Percentiles rank a stretch among this genome's conserved stretches.
These are phyloP conservation scores for Eucalyptus sp. DNA, from an alignment of 345 rosid species.

Conservation along the genomic window DNA sequence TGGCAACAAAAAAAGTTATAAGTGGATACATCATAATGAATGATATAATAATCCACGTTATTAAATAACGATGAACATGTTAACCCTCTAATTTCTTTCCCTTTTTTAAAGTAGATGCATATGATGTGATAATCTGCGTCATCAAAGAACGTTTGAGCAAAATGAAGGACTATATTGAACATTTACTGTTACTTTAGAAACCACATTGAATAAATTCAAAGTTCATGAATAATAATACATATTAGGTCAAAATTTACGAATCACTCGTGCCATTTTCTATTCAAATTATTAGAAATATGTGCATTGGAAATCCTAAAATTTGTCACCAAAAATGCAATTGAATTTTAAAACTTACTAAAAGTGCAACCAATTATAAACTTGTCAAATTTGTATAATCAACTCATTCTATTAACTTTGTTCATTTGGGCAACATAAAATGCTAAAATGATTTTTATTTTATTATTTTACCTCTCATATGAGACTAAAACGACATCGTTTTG, in stretches of 20 bases:
- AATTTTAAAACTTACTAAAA: too few species aligned
- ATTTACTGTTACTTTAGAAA: neutral
- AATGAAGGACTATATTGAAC: neutral
- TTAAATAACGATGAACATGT: neutral
- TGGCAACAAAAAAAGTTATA: neutral
- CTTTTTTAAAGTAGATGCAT: neutral
- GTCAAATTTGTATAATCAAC: too few species aligned
- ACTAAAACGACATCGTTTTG: too few species aligned
- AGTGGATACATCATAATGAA: too few species aligned
- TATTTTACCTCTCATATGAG: too few species aligned
- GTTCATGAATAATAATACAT: neutral
- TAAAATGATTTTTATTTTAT: accelerated
- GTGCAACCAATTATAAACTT: too few species aligned
- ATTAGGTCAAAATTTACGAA: neutral
- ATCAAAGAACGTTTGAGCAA: neutral
- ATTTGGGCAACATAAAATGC: too few species aligned
- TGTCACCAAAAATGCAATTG: too few species aligned
- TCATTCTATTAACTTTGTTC: too few species aligned
- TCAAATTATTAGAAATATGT: neutral
- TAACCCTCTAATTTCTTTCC: neutral
- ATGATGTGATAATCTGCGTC: neutral
- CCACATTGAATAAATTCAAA: neutral
- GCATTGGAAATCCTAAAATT: too few species aligned
- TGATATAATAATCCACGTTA: neutral
- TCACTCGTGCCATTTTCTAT: neutral